Percentiles rank a stretch among this genome's conserved stretches.
Evolutionary conservation across 352 stramenopile genomes (phyloP).

Genomic region (Peronospora destructor): DNA sequence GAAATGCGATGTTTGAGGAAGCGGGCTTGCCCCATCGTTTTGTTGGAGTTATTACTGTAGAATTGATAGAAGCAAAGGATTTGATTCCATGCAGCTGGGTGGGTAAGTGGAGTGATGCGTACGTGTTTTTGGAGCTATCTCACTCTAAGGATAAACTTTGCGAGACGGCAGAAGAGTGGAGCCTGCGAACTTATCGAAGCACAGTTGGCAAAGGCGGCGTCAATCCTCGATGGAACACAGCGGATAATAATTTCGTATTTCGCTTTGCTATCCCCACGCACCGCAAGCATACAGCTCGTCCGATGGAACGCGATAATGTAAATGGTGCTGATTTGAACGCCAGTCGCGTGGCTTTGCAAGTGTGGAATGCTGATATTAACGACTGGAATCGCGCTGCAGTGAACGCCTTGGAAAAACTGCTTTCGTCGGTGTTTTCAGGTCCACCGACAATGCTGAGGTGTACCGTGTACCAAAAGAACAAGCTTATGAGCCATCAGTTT

Average conservation of each 20-base stretch:
- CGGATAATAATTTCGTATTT: slow-evolving; percentile 59
- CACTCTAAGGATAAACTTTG: slow-evolving; percentile 26
- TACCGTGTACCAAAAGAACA: slow-evolving; percentile 75
- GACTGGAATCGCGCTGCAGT: slow-evolving; percentile 29
- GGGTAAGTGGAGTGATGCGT: slow-evolving; percentile 62
- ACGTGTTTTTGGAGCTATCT: slow-evolving; percentile 65
- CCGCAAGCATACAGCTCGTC: slow-evolving; percentile 28
- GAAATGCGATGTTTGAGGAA: slow-evolving; percentile 75
- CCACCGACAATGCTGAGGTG: slow-evolving; percentile 53
- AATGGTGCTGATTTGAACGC: slow-evolving; percentile 10
- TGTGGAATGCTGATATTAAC: slow-evolving; percentile 39
- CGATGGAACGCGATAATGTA: neutral
- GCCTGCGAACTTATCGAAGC: slow-evolving; percentile 68
- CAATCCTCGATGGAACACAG: slow-evolving; percentile 46
- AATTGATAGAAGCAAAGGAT: slow-evolving; percentile 63
- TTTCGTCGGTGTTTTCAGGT: slow-evolving; percentile 55
- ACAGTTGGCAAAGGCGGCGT: slow-evolving; percentile 40
- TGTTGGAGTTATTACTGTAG: slow-evolving; percentile 56
- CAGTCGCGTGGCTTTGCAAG: slow-evolving; percentile 19
- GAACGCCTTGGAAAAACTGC: slow-evolving; percentile 46
- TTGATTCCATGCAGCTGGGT: slow-evolving; percentile 66
- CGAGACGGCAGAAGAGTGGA: slow-evolving; percentile 56
- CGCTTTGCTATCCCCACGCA: slow-evolving; percentile 76
- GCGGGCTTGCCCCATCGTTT: slow-evolving; percentile 71
- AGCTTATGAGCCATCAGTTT: slow-evolving; percentile 66